phyloP scores from a whole-genome alignment of 176 grass and related monocot genomes.

The Neostapfia colusana region DNA sequence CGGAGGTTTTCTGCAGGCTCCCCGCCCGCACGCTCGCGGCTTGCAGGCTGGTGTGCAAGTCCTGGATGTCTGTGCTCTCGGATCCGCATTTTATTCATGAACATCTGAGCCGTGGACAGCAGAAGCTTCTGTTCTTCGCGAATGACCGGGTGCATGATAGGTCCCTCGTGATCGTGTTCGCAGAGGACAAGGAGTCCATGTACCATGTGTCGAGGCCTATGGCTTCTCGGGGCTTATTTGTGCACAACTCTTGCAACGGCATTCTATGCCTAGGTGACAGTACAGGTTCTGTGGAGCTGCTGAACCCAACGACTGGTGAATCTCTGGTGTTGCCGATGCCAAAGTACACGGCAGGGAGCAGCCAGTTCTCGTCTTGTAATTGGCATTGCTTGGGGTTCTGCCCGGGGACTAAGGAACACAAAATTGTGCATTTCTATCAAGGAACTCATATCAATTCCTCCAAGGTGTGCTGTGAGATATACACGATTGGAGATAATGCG shows the following conservation, averaged over 20 bases:
- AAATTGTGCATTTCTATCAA: slow-evolving; percentile 57
- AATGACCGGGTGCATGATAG: slow-evolving; percentile 37
- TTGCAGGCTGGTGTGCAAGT: slow-evolving; percentile 57
- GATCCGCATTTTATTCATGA: slow-evolving; percentile 46
- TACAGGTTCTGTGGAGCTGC: slow-evolving; percentile 41
- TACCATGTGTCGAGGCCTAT: slow-evolving; percentile 42
- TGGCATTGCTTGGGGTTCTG: slow-evolving; percentile 64
- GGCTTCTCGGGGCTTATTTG: slow-evolving; percentile 36
- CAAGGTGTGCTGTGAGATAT: slow-evolving; percentile 40
- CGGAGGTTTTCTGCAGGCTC: slow-evolving; percentile 51
- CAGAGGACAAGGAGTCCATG: slow-evolving; percentile 23
- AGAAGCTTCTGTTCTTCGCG: slow-evolving; percentile 49
- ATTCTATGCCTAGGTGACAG: slow-evolving; percentile 55
- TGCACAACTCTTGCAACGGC: slow-evolving; percentile 64
- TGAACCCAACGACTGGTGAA: slow-evolving; percentile 54
- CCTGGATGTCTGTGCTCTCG: slow-evolving; percentile 45
- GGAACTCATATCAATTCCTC: slow-evolving; percentile 36
- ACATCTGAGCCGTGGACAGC: slow-evolving; percentile 26
- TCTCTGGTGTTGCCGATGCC: slow-evolving; percentile 35
- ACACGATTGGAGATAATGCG: slow-evolving; percentile 33
- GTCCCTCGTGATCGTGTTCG: slow-evolving; percentile 41
- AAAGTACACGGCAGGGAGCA: slow-evolving; percentile 52
- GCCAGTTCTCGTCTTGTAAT: slow-evolving; percentile 52
- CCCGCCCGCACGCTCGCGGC: slow-evolving; percentile 43
- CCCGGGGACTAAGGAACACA: slow-evolving; percentile 39